Base-by-base conservation (phyloP, 1,284 basidiomycete species). In the Melampsora americana region DNA sequence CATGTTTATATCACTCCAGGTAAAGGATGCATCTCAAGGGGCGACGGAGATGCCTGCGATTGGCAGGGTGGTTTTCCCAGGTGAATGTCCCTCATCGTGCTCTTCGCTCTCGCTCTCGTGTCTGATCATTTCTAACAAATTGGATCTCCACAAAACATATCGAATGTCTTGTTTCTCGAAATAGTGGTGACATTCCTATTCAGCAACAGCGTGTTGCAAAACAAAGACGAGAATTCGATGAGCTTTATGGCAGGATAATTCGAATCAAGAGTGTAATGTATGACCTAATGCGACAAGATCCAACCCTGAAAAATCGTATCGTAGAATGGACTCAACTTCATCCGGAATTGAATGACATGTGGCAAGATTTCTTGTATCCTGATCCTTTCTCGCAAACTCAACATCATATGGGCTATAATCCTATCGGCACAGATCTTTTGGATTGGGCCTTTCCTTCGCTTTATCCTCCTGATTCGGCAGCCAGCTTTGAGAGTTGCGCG, bases 41-140 rank as follows among this genome's bases (percentile, higher is more conserved):
- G 73, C 28, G 66, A 76, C 32, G 73, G 73, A 42, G 56, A 66
- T 7, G 73, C 66, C 26, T 76, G 73, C 67, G 66, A 76, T 42
- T 76, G 73, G 73, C 73, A 76, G 61, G 73, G 73, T 30, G 73
- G 73, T 6, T 76, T 69, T 23, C 73, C 66, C 23, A 76, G 66
- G 73, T 76, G 60, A 76, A 56, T 23, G 42, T 56, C 46, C 26
- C 46, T 50, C 18, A 32, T 18, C 9, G 18, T 46, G 30, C 2
- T 39, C 71, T 35, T 60, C 18, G 26, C 18, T 30, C 23, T 50
- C 9, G 53, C 9, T 56, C 5, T 7, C 12, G 20, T 56, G 28
- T 56, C 5, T n/a, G 7, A 56, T 56, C 1, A 9, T 4, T 7
- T 56, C 53, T 56, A 28, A 23, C 53, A 28, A 23, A 18, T 26